phyloP scores from a whole-genome alignment of 768 basidiomycete species.

The Trametes punicea region DNA sequence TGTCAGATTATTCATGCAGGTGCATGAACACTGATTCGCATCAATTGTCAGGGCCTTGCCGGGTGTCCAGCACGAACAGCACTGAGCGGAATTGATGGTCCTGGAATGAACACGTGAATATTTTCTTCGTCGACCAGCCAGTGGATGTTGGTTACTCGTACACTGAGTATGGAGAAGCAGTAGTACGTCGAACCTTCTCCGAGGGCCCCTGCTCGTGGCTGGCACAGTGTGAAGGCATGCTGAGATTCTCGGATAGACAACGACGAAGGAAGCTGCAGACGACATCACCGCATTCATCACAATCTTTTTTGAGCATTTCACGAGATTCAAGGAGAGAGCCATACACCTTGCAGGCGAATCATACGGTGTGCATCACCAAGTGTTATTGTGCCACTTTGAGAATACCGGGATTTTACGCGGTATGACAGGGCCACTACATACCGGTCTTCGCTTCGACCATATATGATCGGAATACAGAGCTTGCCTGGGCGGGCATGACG shows the following conservation, averaged over 20 bases:
- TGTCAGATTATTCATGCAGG: constrained; percentile 45
- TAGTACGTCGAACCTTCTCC: too few species aligned
- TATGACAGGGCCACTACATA: constrained; percentile 46
- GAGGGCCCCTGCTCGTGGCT: too few species aligned
- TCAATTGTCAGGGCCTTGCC: constrained; percentile 60
- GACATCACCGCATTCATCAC: constrained; percentile 70
- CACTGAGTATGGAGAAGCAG: constrained; percentile 56
- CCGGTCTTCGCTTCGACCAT: constrained; percentile 48
- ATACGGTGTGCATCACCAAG: constrained; percentile 51
- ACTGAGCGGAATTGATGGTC: constrained; percentile 55
- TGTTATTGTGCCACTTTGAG: not conserved
- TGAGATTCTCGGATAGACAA: constrained; percentile 39
- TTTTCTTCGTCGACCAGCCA: constrained; percentile 47
- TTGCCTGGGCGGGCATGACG: constrained; percentile 42
- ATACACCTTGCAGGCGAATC: constrained; percentile 45
- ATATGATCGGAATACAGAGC: constrained; percentile 44
- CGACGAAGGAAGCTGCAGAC: constrained; percentile 62
- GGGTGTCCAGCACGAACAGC: constrained; percentile 48
- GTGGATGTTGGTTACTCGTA: constrained; percentile 37
- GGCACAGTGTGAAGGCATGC: too few species aligned
- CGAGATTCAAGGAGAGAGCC: constrained; percentile 60
- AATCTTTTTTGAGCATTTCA: constrained; percentile 75
- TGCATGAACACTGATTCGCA: not conserved
- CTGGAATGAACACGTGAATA: constrained; percentile 67
- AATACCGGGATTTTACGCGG: not conserved